phyloP scores from a whole-genome alignment of 305 asterid species.

The Solanum hybrid region DNA sequence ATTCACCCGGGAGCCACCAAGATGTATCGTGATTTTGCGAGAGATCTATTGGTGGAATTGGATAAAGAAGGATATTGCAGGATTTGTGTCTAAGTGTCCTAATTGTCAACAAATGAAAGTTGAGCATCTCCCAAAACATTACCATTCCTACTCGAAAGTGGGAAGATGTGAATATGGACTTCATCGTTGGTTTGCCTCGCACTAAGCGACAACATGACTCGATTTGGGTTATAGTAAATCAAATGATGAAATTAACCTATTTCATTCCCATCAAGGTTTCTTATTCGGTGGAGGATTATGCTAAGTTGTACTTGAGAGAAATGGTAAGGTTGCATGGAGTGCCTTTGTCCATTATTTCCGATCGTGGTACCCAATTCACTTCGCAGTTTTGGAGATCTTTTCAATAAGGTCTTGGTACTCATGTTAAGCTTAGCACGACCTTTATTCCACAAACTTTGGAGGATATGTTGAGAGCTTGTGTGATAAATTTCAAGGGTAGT shows the following conservation, averaged over 20 bases:
- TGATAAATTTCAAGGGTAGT: too few species aligned
- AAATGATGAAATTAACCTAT: not conserved
- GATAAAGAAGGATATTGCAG: too few species aligned
- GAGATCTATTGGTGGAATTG: too few species aligned
- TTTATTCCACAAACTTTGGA: too few species aligned
- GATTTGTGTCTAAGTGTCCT: not conserved
- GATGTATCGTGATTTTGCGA: not conserved
- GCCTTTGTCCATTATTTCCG: not conserved
- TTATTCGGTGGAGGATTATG: not conserved
- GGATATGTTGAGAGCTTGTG: too few species aligned
- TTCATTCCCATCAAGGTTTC: not conserved
- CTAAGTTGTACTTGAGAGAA: not conserved
- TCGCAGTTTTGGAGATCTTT: not conserved
- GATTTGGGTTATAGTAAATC: not conserved
- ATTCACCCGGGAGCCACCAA: not conserved
- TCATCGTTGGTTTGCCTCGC: not conserved
- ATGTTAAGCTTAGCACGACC: too few species aligned
- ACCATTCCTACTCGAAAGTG: too few species aligned
- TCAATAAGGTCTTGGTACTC: not conserved
- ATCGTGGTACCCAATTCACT: not conserved
- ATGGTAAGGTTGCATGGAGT: not conserved
- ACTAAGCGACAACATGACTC: not conserved
- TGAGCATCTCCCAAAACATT: not conserved
- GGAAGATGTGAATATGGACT: not conserved
- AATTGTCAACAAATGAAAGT: not conserved